Percentiles rank a stretch among this genome's conserved stretches.
phyloP scores from a whole-genome alignment of 257 asterid genomes.

The Echites panduratus region DNA sequence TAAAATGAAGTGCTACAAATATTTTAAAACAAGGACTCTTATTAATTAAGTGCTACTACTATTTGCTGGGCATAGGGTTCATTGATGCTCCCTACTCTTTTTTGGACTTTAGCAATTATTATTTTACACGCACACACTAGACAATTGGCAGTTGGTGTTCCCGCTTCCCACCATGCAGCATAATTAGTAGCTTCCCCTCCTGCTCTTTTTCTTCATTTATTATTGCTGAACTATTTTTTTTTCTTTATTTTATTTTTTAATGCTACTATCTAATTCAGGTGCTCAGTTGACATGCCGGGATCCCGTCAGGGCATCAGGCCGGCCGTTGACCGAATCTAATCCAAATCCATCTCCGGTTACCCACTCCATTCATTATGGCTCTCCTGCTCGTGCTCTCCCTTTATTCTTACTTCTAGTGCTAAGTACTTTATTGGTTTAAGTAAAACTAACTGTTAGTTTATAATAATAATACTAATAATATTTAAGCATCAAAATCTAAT shows the following conservation, averaged over 20 bases:
- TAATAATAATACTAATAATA: too few species aligned
- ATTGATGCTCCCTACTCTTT: too few species aligned
- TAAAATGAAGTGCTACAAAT: too few species aligned
- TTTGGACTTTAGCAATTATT: too few species aligned
- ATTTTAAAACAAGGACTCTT: too few species aligned
- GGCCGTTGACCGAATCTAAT: not conserved
- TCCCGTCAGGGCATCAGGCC: not conserved
- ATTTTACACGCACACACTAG: too few species aligned
- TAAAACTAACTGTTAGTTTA: too few species aligned
- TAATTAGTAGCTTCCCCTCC: constrained; percentile 2
- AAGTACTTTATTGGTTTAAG: too few species aligned
- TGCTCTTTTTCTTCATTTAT: not conserved
- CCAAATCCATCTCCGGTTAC: not conserved
- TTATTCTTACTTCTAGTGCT: too few species aligned
- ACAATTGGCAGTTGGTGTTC: not conserved
- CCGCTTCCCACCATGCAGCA: constrained; percentile 17
- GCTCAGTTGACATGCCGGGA: not conserved
- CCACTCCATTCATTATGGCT: not conserved
- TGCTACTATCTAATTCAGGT: not conserved
- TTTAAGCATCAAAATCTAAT: not conserved
- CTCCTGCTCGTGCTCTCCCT: not conserved
- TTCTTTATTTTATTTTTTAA: not conserved
- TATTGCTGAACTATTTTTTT: too few species aligned
- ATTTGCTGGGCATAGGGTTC: too few species aligned
- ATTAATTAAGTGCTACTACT: too few species aligned